Percentiles rank a stretch among this genome's conserved stretches.
phyloP scores from a whole-genome alignment of 2,329 filamentous ascomycete genomes.

The Colletotrichum graminicola region DNA sequence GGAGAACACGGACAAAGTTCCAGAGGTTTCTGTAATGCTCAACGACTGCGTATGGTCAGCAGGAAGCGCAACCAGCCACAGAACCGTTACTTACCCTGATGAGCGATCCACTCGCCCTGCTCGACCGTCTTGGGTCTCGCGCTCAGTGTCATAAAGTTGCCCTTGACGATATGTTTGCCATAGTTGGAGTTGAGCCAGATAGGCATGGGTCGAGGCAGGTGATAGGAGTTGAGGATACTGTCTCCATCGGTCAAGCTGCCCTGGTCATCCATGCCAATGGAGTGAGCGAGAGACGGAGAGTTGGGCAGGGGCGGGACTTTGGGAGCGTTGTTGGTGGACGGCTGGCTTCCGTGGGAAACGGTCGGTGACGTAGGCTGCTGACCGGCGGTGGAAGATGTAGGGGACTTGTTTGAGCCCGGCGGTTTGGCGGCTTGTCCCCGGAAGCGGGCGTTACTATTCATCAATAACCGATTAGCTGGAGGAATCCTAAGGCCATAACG shows the following conservation, averaged over 20 bases:
- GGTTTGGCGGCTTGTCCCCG: slow-evolving; percentile 67
- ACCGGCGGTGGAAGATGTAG: slow-evolving; percentile 60
- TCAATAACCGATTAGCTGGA: slow-evolving; percentile 45
- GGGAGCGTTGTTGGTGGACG: slow-evolving; percentile 65
- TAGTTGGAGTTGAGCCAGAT: slow-evolving; percentile 82
- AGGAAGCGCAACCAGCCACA: not conserved
- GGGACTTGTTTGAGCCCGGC: slow-evolving; percentile 65
- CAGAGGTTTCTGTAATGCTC: slow-evolving; percentile 92
- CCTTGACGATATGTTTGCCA: slow-evolving; percentile 91
- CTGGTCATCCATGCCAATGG: slow-evolving; percentile 76
- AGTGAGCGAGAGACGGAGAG: slow-evolving; percentile 74
- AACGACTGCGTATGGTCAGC: slow-evolving; percentile 71
- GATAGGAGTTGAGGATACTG: slow-evolving; percentile 69
- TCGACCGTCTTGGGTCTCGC: slow-evolving; percentile 94
- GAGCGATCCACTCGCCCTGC: slow-evolving; percentile 93
- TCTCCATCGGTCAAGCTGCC: slow-evolving; percentile 63
- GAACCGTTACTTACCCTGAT: slow-evolving; percentile 78
- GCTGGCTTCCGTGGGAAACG: slow-evolving; percentile 62
- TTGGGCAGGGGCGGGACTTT: slow-evolving; percentile 72
- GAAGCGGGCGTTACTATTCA: slow-evolving; percentile 67
- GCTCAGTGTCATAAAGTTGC: slow-evolving; percentile 96
- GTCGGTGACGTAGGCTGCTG: slow-evolving; percentile 64
- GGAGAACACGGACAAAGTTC: slow-evolving; percentile 89
- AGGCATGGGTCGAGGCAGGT: slow-evolving; percentile 75
- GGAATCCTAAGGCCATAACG: slow-evolving; percentile 29